These are phyloP conservation scores for Gastroboletus turbinatus DNA, from an alignment of 1,284 basidiomycete species.

Conservation along the genomic window DNA sequence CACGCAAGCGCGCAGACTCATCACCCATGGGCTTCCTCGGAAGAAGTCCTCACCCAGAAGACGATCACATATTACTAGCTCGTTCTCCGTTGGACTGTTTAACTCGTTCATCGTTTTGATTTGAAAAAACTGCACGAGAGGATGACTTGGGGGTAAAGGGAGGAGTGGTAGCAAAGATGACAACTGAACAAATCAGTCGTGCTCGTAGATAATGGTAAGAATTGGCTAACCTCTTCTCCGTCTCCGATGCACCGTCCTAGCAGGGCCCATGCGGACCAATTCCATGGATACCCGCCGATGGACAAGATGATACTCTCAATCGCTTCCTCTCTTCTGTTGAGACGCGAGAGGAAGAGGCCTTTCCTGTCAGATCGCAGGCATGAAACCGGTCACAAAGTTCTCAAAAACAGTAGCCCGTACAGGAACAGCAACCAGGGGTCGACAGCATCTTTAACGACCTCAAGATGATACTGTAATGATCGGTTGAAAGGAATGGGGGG, in stretches of 20 bases:
- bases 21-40: slow-evolving; percentile 82
- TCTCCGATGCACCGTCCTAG: slow-evolving; percentile 82
- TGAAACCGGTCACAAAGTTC: slow-evolving; percentile 5
- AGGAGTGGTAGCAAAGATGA: slow-evolving; percentile 64
- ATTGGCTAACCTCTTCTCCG: slow-evolving; percentile 75
- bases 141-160: slow-evolving; percentile 64
- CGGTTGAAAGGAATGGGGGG: slow-evolving; percentile 70
- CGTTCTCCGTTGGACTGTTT: slow-evolving; percentile 83
- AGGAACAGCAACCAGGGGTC: slow-evolving; percentile 90
- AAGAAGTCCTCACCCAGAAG: slow-evolving; percentile 74
- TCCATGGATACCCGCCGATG: slow-evolving; percentile 85
- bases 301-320: slow-evolving; percentile 82
- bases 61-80: slow-evolving; percentile 75
- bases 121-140: slow-evolving; percentile 85
- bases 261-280: slow-evolving; percentile 93
- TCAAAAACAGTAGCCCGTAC: slow-evolving; percentile 39
- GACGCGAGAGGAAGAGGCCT: slow-evolving; percentile 75
- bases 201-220: neutral
- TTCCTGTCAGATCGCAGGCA: slow-evolving; percentile 48
- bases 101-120: slow-evolving; percentile 88
- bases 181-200: slow-evolving; percentile 44
- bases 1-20: slow-evolving; percentile 84
- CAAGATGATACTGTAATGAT: slow-evolving; percentile 60
- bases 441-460: slow-evolving; percentile 50
- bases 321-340: slow-evolving; percentile 81